Evolutionary conservation across 1,139 yeast genomes (phyloP), one percentile per base, ranked within the genome.

Genomic region (Sugiyamaella neomexicana): DNA sequence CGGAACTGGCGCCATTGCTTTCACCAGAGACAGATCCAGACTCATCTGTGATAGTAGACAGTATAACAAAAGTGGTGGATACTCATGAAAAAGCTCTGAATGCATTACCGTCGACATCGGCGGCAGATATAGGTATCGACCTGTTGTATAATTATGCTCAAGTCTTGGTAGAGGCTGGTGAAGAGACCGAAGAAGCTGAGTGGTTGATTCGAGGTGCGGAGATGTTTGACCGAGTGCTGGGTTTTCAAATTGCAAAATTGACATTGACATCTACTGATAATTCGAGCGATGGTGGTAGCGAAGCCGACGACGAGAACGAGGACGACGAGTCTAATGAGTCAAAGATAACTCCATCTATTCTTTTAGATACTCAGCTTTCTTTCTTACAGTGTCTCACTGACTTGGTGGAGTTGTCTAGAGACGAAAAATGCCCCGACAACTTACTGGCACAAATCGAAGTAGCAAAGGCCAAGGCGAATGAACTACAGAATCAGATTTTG

Each of bases 91-190:
- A 56, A 31, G 64, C 40, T 41, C 58, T 37, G 32, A 31, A 10
- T 43, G 50, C 46, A 15, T n/a, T 7, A 31, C 40, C 16, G 15
- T 41, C 47, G 50, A 13, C 54, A 43, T 34, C n/a, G 32, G 37
- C n/a, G 32, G 37, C 20, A 39, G 54, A 38, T 12, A 56, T 31
- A 9, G 46, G 42, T 9, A 41, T 60, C 20, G 70, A 67, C 51
- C 56, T 64, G 52, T 50, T 62, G 42, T 65, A 62, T 55, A 67
- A 67, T 40, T 63, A 60, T 54, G 69, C 62, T 0, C 70, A 66
- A 56, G 66, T 63, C 2, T 52, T 65, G 41, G 58, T 59, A 3
- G 68, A 66, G 34, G 58, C 59, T 1, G 69, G 67, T 5, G 69
- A 66, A 42, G 67, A 65, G 34, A 32, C 41, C 3, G 65, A 63